These are phyloP conservation scores for Chamaecrista fasciculata DNA, from an alignment of 306 rosid species.

Conservation along the genomic window DNA sequence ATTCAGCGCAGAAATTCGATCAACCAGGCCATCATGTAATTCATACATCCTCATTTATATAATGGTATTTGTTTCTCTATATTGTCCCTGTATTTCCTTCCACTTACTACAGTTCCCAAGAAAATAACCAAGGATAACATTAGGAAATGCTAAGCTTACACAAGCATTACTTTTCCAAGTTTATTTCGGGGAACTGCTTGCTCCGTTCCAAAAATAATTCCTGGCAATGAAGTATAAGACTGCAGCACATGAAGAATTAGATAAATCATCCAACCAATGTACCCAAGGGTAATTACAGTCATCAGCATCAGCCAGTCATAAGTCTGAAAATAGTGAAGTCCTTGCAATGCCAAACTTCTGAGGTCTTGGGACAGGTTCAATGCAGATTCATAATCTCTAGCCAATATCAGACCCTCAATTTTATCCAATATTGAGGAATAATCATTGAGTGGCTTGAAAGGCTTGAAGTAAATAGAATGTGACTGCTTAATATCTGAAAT, in stretches of 20 bases:
- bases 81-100: slow-evolving; percentile 14
- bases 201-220: slow-evolving; percentile 45
- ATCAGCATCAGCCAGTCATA: slow-evolving; percentile 93
- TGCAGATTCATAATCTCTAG: slow-evolving; percentile 67
- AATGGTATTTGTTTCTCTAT: background rate
- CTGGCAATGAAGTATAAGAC: slow-evolving; percentile 75
- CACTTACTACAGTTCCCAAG: slow-evolving; percentile 19
- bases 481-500: slow-evolving; percentile 71
- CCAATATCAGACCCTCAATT: slow-evolving; percentile 63
- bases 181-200: slow-evolving; percentile 45
- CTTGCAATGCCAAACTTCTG: slow-evolving; percentile 74
- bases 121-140: slow-evolving; percentile 14
- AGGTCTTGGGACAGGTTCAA: slow-evolving; percentile 62
- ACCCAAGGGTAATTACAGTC: slow-evolving; percentile 80
- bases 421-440: slow-evolving; percentile 58
- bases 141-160: slow-evolving; percentile 39
- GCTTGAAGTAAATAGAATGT: slow-evolving; percentile 64
- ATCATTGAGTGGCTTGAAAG: slow-evolving; percentile 72
- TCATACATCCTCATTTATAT: slow-evolving; percentile 1
- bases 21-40: background rate
- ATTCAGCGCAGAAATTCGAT: slow-evolving; percentile 26
- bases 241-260: slow-evolving; percentile 81
- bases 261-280: slow-evolving; percentile 87
- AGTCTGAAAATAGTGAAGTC: slow-evolving; percentile 91
- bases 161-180: slow-evolving; percentile 61